Evolutionary conservation across 345 rosid genomes (phyloP).

Genomic region (Camelina laxa): DNA sequence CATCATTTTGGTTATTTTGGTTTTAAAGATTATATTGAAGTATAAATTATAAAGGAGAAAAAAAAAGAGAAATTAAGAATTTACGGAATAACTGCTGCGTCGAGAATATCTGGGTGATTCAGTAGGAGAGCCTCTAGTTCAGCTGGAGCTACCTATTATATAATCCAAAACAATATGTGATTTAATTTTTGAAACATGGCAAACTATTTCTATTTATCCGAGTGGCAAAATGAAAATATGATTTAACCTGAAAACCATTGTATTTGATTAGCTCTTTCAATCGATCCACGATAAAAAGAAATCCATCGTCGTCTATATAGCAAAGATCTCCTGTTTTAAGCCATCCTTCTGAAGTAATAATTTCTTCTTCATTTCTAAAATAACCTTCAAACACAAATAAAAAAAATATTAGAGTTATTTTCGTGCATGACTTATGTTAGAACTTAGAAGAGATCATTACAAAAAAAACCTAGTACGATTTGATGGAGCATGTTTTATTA

Average conservation of each 20-base stretch:
- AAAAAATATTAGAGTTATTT: not conserved
- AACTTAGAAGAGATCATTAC: too few relatives aligned
- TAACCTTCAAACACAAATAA: slow-evolving; percentile 53
- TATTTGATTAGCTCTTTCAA: slow-evolving; percentile 90
- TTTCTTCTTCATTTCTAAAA: slow-evolving; percentile 62
- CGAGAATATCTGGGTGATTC: slow-evolving; percentile 61
- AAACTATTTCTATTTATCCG: not conserved
- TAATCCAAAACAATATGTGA: not conserved
- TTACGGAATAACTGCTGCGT: slow-evolving; percentile 83
- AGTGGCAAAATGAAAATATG: not conserved
- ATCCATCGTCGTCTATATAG: slow-evolving; percentile 80
- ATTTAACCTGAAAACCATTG: slow-evolving; percentile 81
- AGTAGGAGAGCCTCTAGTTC: slow-evolving; percentile 80
- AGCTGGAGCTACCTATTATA: slow-evolving; percentile 75
- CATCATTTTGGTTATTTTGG: too few relatives aligned
- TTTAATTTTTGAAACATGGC: not conserved
- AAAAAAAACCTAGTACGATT: too few relatives aligned
- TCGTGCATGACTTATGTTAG: too few relatives aligned
- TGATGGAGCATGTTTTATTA: too few relatives aligned
- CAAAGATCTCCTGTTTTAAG: slow-evolving; percentile 87
- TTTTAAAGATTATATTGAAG: too few relatives aligned
- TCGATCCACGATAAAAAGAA: slow-evolving; percentile 74
- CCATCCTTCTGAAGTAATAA: slow-evolving; percentile 77
- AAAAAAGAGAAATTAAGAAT: not conserved
- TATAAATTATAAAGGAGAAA: too few relatives aligned